Evolutionary conservation across 352 stramenopile species (phyloP).

Genomic region (Phytopythium cucurbitacearum): DNA sequence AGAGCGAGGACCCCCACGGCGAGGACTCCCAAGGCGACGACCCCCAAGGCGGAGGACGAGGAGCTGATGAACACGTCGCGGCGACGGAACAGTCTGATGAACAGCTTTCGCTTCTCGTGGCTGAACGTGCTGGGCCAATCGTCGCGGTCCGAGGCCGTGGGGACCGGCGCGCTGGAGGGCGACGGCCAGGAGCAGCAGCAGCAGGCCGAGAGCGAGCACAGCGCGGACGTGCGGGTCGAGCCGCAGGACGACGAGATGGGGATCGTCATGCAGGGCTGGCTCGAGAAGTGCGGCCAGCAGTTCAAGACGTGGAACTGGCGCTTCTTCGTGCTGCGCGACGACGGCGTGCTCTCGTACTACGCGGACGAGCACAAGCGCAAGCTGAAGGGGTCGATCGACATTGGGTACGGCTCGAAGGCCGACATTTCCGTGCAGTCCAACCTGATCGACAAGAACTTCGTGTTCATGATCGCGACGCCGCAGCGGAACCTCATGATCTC

Average conservation of each 20-base stretch:
- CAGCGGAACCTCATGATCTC: constrained; percentile 83
- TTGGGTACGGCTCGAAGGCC: constrained; percentile 60
- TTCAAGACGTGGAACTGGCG: constrained; percentile 90
- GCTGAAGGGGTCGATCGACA: constrained; percentile 76
- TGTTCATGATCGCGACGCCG: constrained; percentile 77
- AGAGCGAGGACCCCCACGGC: not conserved
- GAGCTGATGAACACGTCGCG: constrained; percentile 5
- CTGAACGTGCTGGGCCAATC: constrained; percentile 48
- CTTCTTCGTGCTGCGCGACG: constrained; percentile 81
- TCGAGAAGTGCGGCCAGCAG: constrained; percentile 85
- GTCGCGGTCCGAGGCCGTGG: constrained; percentile 29
- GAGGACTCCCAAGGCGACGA: constrained; percentile 7
- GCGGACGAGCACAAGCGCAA: constrained; percentile 67
- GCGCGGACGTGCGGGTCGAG: constrained; percentile 29
- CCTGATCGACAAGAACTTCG: constrained; percentile 72
- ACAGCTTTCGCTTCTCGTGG: constrained; percentile 58
- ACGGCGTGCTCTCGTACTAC: constrained; percentile 83
- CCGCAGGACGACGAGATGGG: constrained; percentile 54
- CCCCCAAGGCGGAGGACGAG: constrained; percentile 4
- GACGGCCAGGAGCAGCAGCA: constrained; percentile 7
- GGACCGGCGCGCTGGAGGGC: constrained; percentile 19
- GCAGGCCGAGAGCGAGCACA: constrained; percentile 13
- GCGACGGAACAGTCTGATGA: constrained; percentile 34
- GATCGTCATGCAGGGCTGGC: constrained; percentile 82
- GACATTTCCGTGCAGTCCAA: constrained; percentile 84